Evolutionary conservation across 805 yeast genomes (phyloP).

Genomic region (Candida andamanensis): DNA sequence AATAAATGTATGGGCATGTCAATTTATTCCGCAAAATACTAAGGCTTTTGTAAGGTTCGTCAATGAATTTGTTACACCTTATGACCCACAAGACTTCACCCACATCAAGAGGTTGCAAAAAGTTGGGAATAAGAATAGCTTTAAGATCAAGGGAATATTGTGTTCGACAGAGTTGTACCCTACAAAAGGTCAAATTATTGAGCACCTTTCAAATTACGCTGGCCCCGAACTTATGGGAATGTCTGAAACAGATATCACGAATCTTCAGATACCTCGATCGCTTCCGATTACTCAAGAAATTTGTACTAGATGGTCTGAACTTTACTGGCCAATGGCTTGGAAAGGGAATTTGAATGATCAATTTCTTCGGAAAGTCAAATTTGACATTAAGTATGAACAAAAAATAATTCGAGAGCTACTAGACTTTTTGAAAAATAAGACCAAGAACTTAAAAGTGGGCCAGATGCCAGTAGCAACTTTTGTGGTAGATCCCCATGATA

Average conservation of each 20-base stretch:
- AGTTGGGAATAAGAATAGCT: conserved; percentile 3
- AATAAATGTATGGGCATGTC: conserved; percentile 44
- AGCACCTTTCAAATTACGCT: conserved; percentile 15
- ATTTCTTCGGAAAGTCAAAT: conserved; percentile 48
- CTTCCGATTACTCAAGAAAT: conserved; percentile 72
- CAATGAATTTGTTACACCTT: conserved; percentile 20
- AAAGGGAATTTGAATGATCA: conserved; percentile 85
- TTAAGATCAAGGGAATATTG: conserved; percentile 34
- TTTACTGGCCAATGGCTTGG: conserved; percentile 90
- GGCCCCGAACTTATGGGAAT: conserved; percentile 2
- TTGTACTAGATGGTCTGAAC: conserved; percentile 57
- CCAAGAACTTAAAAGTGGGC: not conserved
- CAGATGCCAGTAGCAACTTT: conserved; percentile 50
- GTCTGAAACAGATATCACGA: conserved; percentile 6
- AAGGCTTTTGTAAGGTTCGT: conserved; percentile 22
- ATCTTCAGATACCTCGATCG: conserved; percentile 46
- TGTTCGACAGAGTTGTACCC: conserved; percentile 39
- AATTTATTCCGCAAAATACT: conserved; percentile 34
- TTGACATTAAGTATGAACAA: conserved; percentile 44
- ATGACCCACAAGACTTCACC: conserved; percentile 21
- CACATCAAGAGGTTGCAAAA: conserved; percentile 57
- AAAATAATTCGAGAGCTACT: conserved; percentile 14
- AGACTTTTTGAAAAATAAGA: conserved; percentile 2
- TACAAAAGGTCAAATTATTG: conserved; percentile 16
- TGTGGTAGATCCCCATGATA: conserved; percentile 55